A percentile compares a stretch with the other conserved stretches of the same genome.
Evolutionary conservation across 2,329 filamentous ascomycete genomes (phyloP).

Genomic region (Chalaropsis ovoidea): DNA sequence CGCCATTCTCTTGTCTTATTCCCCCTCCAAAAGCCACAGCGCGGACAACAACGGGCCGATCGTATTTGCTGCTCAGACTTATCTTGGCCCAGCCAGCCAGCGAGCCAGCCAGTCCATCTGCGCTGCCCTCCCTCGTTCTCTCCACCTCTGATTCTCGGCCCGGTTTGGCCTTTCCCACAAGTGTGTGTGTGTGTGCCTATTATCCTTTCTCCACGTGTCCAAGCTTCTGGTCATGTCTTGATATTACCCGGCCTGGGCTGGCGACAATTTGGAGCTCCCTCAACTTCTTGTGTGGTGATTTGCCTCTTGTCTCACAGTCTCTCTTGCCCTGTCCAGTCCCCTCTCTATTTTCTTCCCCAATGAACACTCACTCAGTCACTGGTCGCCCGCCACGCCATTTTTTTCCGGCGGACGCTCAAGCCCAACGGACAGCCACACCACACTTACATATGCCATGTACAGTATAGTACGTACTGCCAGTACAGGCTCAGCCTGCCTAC

Average conservation of each 20-base stretch:
- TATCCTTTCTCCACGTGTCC: neutral
- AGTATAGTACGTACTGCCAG: too few species aligned
- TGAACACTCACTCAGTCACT: too few species aligned
- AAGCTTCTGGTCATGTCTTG: neutral
- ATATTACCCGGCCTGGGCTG: neutral
- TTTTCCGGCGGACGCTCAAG: too few species aligned
- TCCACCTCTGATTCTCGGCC: neutral
- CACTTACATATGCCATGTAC: too few species aligned
- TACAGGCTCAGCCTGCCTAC: too few species aligned
- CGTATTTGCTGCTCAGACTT: neutral
- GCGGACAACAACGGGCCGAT: slow-evolving; percentile 3
- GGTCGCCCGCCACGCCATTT: neutral
- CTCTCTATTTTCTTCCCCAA: neutral
- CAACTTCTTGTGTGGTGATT: neutral
- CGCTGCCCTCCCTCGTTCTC: neutral
- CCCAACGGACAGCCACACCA: too few species aligned
- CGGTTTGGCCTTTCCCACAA: neutral
- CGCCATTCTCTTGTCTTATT: neutral
- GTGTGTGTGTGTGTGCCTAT: neutral
- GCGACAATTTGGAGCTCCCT: neutral
- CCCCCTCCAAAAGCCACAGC: neutral
- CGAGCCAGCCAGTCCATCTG: too few species aligned
- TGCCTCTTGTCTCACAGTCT: neutral
- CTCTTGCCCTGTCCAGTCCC: neutral
- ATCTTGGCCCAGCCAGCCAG: neutral